Conservation (phyloP, 257 asterid genomes). For the Nicotiana benthamiana region DNA sequence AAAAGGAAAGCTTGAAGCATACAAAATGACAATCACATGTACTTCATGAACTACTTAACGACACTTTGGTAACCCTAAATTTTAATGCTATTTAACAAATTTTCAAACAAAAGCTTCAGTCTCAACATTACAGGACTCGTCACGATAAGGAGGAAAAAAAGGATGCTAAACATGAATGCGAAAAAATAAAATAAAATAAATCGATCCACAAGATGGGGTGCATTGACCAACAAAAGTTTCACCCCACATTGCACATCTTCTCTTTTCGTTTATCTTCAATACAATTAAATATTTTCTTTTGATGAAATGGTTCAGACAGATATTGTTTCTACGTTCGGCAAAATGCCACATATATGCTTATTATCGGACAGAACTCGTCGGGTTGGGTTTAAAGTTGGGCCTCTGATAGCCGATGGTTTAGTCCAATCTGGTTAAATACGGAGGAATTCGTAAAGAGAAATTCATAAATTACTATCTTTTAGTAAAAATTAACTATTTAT, state of each 20-base stretch:
- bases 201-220: background rate
- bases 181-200: too few relatives aligned
- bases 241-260: background rate
- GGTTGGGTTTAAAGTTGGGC: background rate
- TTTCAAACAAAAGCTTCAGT: background rate
- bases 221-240: background rate
- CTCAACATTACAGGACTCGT: background rate
- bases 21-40: constrained; percentile 7
- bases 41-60: background rate
- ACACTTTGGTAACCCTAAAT: background rate
- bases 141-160: background rate
- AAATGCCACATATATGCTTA: background rate
- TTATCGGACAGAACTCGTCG: background rate
- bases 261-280: background rate
- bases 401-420: background rate
- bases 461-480: too few relatives aligned
- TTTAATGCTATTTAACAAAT: background rate
- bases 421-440: background rate
- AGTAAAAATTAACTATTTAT: too few relatives aligned
- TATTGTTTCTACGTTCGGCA: background rate
- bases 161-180: background rate
- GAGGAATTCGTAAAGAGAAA: too few relatives aligned
- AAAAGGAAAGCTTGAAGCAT: background rate
- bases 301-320: background rate
- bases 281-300: background rate